Conservation (phyloP, 257 asterid species). For the Gynochthodes officinalis region DNA sequence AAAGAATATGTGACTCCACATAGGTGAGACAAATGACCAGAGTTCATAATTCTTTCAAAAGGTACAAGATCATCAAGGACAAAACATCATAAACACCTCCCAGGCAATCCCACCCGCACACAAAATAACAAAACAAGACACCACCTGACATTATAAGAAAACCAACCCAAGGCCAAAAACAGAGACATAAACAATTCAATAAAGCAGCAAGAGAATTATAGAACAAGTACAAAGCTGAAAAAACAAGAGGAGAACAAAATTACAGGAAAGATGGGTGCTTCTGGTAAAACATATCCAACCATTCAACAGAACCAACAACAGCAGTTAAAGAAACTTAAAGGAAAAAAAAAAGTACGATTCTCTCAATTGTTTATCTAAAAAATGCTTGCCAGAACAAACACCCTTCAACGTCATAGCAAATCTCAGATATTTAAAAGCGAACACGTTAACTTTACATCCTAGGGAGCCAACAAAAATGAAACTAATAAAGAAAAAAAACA, state of each 20-base stretch:
- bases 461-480: neutral
- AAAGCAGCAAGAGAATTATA: neutral
- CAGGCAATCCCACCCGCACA: neutral
- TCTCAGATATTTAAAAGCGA: neutral
- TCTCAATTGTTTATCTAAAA: neutral
- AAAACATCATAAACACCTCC: neutral
- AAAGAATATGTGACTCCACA: too few species aligned
- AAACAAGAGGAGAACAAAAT: neutral
- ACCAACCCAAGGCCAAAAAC: neutral
- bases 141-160: neutral
- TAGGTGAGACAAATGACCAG: neutral
- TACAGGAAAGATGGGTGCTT: too few species aligned
- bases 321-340: too few species aligned
- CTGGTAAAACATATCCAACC: neutral
- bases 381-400: neutral
- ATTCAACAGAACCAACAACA: neutral
- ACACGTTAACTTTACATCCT: neutral
- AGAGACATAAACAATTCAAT: neutral
- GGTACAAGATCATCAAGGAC: conserved; percentile 1
- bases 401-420: neutral
- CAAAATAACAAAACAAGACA: neutral
- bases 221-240: neutral
- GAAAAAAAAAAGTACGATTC: too few species aligned
- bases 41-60: neutral
- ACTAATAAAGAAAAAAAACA: too few species aligned